Evolutionary conservation across 2,329 filamentous ascomycete genomes (phyloP).

Genomic region (Aureobasidium uvarum): DNA sequence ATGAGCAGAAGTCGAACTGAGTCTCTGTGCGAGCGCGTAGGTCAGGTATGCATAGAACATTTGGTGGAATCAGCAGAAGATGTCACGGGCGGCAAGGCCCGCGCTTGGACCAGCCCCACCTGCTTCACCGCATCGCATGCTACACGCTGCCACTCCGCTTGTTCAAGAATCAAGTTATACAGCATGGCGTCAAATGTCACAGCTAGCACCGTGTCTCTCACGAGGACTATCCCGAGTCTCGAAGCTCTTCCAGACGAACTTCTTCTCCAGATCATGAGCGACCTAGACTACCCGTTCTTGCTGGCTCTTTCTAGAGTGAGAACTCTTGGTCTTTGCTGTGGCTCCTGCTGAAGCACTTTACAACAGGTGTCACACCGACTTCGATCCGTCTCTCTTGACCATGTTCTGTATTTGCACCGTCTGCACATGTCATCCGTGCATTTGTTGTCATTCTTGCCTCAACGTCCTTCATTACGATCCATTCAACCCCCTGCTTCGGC

Average conservation of each 20-base stretch:
- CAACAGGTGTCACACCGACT: conserved; percentile 61
- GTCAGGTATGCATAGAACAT: conserved; percentile 12
- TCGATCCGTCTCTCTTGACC: conserved; percentile 60
- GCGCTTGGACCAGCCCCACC: conserved; percentile 9
- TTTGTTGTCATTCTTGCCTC: conserved; percentile 57
- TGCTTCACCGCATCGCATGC: conserved; percentile 15
- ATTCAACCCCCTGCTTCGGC: conserved; percentile 61
- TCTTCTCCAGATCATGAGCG: conserved; percentile 46
- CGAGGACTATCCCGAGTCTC: neutral
- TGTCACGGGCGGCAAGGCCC: conserved; percentile 4
- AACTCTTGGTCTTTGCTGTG: neutral
- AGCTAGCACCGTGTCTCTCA: neutral
- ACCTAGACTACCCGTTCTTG: conserved; percentile 49
- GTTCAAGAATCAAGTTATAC: neutral
- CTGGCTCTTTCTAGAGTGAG: conserved; percentile 45
- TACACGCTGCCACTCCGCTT: neutral
- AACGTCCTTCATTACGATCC: conserved; percentile 58
- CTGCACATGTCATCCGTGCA: conserved; percentile 56
- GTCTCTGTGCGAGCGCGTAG: conserved; percentile 7
- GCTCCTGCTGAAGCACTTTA: conserved; percentile 20
- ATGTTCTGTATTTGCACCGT: conserved; percentile 63
- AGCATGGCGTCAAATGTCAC: conserved; percentile 13
- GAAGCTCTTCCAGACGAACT: conserved; percentile 45
- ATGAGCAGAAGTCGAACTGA: neutral
- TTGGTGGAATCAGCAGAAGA: conserved; percentile 3